Evolutionary conservation across 495 filamentous ascomycete species (phyloP).

Genomic region (Talaromyces borbonicus): DNA sequence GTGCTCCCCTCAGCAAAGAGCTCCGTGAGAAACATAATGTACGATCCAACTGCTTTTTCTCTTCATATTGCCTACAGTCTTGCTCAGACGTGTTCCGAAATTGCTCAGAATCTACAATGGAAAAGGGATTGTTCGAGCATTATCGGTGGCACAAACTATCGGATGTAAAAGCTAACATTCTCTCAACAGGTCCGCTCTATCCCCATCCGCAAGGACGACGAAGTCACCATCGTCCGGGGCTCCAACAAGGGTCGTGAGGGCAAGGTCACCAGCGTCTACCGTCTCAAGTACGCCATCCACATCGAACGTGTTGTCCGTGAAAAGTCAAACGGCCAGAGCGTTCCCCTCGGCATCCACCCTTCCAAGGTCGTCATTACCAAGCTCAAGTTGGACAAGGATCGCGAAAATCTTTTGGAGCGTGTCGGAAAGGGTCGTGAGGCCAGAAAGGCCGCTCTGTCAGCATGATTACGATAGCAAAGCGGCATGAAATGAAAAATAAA

Average conservation of each 20-base stretch:
- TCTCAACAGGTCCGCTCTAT: slow-evolving; percentile 77
- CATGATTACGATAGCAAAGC: slow-evolving; percentile 3
- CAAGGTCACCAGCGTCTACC: slow-evolving; percentile 91
- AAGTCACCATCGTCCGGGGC: slow-evolving; percentile 81
- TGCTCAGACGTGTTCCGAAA: neutral
- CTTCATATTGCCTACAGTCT: neutral
- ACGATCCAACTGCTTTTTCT: slow-evolving; percentile 20
- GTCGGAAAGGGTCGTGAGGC: slow-evolving; percentile 61
- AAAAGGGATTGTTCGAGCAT: neutral
- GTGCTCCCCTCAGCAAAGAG: slow-evolving; percentile 88
- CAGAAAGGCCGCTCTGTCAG: slow-evolving; percentile 3
- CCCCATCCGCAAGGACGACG: slow-evolving; percentile 96
- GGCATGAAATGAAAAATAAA: slow-evolving; percentile 3
- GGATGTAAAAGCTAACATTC: neutral
- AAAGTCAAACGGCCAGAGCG: slow-evolving; percentile 86
- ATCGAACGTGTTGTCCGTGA: slow-evolving; percentile 86
- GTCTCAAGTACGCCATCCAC: slow-evolving; percentile 92
- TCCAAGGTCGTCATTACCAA: slow-evolving; percentile 95
- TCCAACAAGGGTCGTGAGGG: slow-evolving; percentile 90
- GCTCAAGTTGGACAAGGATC: slow-evolving; percentile 97
- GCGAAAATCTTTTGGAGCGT: slow-evolving; percentile 86
- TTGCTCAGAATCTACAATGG: neutral
- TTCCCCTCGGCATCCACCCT: slow-evolving; percentile 80
- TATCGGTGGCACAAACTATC: neutral
- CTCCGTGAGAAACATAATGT: slow-evolving; percentile 92